Evolutionary conservation across 1,139 yeast genomes (phyloP).

Genomic region (Suhomyces bolitotheri): DNA sequence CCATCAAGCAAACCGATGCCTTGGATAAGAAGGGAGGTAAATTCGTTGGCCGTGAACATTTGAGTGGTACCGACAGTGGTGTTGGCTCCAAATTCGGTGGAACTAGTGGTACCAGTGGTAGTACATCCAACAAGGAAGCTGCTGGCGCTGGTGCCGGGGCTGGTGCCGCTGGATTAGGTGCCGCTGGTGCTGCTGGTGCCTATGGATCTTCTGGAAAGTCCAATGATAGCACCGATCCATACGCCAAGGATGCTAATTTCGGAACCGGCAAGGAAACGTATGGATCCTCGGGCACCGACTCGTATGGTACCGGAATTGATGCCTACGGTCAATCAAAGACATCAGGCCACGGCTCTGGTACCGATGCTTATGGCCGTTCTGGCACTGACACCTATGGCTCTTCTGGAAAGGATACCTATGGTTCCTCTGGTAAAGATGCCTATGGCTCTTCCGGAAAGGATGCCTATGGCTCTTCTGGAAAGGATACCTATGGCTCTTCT

Average conservation of each 20-base stretch:
- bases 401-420: constrained; percentile 6
- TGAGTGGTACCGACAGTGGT: constrained; percentile 34
- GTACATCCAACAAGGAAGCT: constrained; percentile 8
- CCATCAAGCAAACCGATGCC: constrained; percentile 29
- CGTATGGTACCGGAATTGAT: constrained; percentile 12
- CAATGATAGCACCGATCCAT: constrained; percentile 4
- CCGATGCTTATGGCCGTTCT: constrained; percentile 10
- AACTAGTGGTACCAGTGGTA: too few relatives aligned
- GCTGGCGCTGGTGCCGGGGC: constrained; percentile 13
- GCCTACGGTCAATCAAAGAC: too few relatives aligned
- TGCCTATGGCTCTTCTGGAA: not conserved
- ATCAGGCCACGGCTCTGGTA: constrained; percentile 5
- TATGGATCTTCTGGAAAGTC: constrained; percentile 6
- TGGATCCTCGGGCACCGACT: constrained; percentile 10
- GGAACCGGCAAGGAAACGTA: constrained; percentile 11
- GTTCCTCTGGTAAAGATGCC: constrained; percentile 12
- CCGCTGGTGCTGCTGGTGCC: constrained; percentile 10
- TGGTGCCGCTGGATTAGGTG: constrained; percentile 11
- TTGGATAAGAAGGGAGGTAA: constrained; percentile 32
- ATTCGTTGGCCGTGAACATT: constrained; percentile 29
- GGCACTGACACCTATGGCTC: constrained; percentile 17
- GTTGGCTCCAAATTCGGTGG: constrained; percentile 25
- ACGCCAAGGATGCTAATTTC: constrained; percentile 8
- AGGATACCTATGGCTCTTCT: not conserved
- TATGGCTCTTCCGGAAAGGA: constrained; percentile 2